A percentile compares a stretch with the other conserved stretches of the same genome.
Evolutionary conservation across 2,329 filamentous ascomycete genomes (phyloP).

Genomic region (Penicillium sp.): DNA sequence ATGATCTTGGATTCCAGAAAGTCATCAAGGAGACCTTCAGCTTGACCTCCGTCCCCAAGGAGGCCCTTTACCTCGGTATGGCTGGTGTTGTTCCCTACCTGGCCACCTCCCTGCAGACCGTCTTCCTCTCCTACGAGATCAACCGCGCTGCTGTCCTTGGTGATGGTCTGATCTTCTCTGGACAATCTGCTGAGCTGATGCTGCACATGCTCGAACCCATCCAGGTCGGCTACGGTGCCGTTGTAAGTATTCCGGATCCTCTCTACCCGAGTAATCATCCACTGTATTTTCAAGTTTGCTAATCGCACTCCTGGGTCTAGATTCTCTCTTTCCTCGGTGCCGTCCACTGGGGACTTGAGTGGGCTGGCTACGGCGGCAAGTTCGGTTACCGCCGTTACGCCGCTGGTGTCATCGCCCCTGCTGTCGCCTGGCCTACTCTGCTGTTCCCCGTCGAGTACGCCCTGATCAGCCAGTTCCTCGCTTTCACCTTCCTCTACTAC

Average conservation of each 20-base stretch:
- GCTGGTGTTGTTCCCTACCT: slow-evolving; percentile 83
- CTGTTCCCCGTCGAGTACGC: slow-evolving; percentile 80
- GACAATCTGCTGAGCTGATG: slow-evolving; percentile 66
- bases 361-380: slow-evolving; percentile 62
- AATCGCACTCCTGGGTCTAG: slow-evolving; percentile 37
- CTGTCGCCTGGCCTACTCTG: slow-evolving; percentile 84
- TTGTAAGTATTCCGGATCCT: slow-evolving; percentile 53
- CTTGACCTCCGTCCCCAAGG: slow-evolving; percentile 61
- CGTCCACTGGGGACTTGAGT: slow-evolving; percentile 91
- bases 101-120: slow-evolving; percentile 74
- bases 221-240: slow-evolving; percentile 85
- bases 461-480: slow-evolving; percentile 77
- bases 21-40: slow-evolving; percentile 67
- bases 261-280: not conserved
- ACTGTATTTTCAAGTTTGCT: slow-evolving; percentile 4
- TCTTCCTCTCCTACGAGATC: slow-evolving; percentile 78
- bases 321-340: slow-evolving; percentile 93
- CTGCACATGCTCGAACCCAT: slow-evolving; percentile 76
- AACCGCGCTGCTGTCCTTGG: slow-evolving; percentile 63
- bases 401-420: slow-evolving; percentile 74
- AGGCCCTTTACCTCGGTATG: slow-evolving; percentile 65
- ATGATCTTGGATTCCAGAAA: slow-evolving; percentile 44
- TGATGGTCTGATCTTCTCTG: slow-evolving; percentile 61
- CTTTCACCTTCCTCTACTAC: slow-evolving; percentile 83
- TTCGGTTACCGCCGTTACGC: slow-evolving; percentile 76